Conservation (phyloP, 129 eudicot species). For the Glebionis coronaria region DNA sequence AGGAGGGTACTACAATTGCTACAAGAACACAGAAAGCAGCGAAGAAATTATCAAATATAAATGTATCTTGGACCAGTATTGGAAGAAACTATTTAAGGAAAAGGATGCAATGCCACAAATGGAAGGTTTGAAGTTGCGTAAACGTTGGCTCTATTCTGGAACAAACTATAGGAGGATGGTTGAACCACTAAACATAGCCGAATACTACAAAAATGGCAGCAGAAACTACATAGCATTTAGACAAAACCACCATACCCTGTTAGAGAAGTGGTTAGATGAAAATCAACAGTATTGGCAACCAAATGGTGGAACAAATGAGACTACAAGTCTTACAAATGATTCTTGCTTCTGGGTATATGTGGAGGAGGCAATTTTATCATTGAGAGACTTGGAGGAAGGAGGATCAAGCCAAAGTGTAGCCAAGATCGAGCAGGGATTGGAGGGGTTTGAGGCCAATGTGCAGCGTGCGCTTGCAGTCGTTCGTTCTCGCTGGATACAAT, state of each 20-base stretch:
- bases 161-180: constrained; percentile 33
- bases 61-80: too few relatives aligned
- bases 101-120: too few relatives aligned
- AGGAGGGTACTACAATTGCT: too few relatives aligned
- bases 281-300: constrained; percentile 3
- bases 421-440: background rate
- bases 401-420: background rate
- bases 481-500: constrained; percentile 20
- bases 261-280: constrained; percentile 37
- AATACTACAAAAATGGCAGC: constrained; percentile 32
- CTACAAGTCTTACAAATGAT: constrained; percentile 37
- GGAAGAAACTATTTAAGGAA: too few relatives aligned
- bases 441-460: constrained; percentile 36
- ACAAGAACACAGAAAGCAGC: too few relatives aligned
- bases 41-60: too few relatives aligned
- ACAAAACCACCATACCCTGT: constrained; percentile 25
- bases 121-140: constrained; percentile 23
- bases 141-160: constrained; percentile 35
- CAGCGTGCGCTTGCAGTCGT: constrained; percentile 14
- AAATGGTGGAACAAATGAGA: constrained; percentile 14
- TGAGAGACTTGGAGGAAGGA: constrained; percentile 17
- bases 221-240: constrained; percentile 25
- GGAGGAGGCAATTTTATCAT: constrained; percentile 42
- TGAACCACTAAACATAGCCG: constrained; percentile 55
- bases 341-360: constrained; percentile 58